phyloP scores from a whole-genome alignment of 371 early-diverging fungal species.

The Apophysomyces ossiformis region DNA sequence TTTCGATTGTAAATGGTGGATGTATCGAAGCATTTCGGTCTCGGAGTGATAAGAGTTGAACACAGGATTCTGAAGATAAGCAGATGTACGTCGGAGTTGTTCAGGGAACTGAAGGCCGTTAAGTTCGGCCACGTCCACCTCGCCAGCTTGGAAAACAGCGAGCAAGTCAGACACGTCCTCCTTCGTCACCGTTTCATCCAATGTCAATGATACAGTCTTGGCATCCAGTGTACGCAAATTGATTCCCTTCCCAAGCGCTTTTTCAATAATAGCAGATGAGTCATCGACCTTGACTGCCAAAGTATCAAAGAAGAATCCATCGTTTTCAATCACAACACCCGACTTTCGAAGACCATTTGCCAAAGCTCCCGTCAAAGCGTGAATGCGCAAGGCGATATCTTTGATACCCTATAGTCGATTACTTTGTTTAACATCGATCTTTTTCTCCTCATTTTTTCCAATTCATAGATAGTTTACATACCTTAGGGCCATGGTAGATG shows the following conservation, averaged over 20 bases:
- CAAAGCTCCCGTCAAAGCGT: constrained; percentile 82
- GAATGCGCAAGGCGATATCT: constrained; percentile 90
- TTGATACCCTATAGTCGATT: constrained; percentile 66
- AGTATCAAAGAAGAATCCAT: constrained; percentile 91
- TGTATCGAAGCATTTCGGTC: constrained; percentile 97
- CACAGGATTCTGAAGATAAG: constrained; percentile 84
- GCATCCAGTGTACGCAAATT: constrained; percentile 86
- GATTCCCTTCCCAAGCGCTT: constrained; percentile 79
- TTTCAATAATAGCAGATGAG: constrained; percentile 65
- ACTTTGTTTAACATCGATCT: background rate
- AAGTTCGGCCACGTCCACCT: constrained; percentile 20
- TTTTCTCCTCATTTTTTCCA: background rate
- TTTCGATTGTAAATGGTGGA: constrained; percentile 90
- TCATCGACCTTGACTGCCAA: constrained; percentile 77
- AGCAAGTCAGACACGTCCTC: constrained; percentile 80
- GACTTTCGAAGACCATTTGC: constrained; percentile 74
- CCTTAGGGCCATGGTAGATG: constrained; percentile 95
- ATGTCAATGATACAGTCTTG: constrained; percentile 77
- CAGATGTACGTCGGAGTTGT: constrained; percentile 73
- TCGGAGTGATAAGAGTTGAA: constrained; percentile 97
- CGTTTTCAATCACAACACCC: constrained; percentile 78
- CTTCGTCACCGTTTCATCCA: constrained; percentile 91
- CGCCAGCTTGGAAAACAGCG: constrained; percentile 65
- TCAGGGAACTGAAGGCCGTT: constrained; percentile 60
- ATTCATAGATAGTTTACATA: constrained; percentile 13